Conservation (phyloP, 371 early-diverging fungal genomes). For the Entomophthora muscae region DNA sequence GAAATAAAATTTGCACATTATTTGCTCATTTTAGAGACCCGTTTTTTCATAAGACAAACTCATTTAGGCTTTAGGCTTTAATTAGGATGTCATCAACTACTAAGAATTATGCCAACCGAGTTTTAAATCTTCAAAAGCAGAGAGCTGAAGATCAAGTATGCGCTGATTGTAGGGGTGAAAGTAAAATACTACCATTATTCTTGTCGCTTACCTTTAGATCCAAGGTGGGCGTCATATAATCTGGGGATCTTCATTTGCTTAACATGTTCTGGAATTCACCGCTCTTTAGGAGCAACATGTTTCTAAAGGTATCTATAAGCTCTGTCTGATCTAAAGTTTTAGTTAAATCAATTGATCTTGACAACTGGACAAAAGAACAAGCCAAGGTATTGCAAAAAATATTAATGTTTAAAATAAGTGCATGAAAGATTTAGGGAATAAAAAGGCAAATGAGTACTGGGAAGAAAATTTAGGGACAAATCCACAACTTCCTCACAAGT, state of each 20-base stretch:
- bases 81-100: not conserved
- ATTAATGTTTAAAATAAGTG: constrained; percentile 15
- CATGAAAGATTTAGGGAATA: constrained; percentile 73
- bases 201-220: too few species aligned
- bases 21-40: too few species aligned
- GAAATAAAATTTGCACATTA: too few species aligned
- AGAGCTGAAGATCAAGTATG: constrained; percentile 54
- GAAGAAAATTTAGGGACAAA: constrained; percentile 22
- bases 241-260: constrained; percentile 74
- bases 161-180: constrained; percentile 39
- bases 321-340: not conserved
- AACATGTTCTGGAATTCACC: constrained; percentile 70
- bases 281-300: constrained; percentile 72
- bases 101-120: not conserved
- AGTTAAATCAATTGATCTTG: constrained; percentile 73
- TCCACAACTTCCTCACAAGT: not conserved
- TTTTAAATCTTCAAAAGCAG: constrained; percentile 45
- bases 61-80: too few species aligned
- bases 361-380: constrained; percentile 75
- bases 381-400: constrained; percentile 25
- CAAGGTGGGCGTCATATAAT: constrained; percentile 81
- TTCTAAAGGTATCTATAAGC: constrained; percentile 39
- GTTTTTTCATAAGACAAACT: too few species aligned
- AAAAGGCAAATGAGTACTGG: constrained; percentile 56
- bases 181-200: too few species aligned